A percentile compares a stretch with the other conserved stretches of the same genome.
phyloP scores from a whole-genome alignment of 257 asterid species.

The Nicotiana tabacum region DNA sequence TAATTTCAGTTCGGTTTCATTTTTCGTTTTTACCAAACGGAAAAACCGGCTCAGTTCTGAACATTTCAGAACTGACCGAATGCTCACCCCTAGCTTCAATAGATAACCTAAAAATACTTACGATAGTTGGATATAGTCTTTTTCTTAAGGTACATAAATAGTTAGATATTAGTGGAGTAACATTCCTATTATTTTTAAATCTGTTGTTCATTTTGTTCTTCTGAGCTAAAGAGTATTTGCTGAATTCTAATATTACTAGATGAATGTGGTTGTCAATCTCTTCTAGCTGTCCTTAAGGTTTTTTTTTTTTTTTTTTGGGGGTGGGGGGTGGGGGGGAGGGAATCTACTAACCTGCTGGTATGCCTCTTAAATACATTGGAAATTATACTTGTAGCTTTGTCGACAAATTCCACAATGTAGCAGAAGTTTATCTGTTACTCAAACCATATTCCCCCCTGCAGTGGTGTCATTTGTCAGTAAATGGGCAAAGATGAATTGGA shows the following conservation, averaged over 20 bases:
- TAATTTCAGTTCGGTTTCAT: no score
- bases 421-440: neutral
- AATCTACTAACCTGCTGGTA: neutral
- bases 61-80: no score
- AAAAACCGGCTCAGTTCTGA: no score
- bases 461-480: neutral
- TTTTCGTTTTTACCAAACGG: no score
- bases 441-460: neutral
- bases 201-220: neutral
- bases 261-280: neutral
- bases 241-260: neutral
- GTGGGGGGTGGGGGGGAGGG: neutral
- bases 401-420: neutral
- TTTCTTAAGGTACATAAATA: no score
- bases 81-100: no score
- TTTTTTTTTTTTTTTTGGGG: no score
- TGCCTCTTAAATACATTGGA: neutral
- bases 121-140: no score
- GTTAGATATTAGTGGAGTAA: neutral
- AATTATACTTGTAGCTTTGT: neutral
- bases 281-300: neutral
- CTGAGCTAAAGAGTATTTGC: neutral
- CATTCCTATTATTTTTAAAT: neutral
- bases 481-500: constrained; percentile 51
- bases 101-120: no score